Conservation (phyloP, 2,329 filamentous ascomycete genomes). For the Neofusicoccum laricinum region DNA sequence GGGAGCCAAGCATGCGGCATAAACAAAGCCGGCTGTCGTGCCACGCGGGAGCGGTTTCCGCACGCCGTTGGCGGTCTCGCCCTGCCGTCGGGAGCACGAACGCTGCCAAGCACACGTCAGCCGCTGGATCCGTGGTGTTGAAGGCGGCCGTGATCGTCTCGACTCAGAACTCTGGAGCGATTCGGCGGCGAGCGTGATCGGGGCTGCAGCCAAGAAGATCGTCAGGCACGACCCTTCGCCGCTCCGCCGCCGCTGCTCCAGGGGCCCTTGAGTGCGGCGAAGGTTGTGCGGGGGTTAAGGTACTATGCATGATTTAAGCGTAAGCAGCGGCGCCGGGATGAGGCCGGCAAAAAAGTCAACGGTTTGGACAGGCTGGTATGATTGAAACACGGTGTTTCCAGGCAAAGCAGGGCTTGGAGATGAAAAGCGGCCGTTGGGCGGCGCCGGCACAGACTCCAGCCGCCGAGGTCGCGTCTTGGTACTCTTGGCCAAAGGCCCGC, state of each 20-base stretch:
- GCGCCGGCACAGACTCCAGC: not conserved
- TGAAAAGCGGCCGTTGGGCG: not conserved
- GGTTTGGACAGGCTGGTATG: not conserved
- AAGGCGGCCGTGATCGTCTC: not conserved
- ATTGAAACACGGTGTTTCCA: not conserved
- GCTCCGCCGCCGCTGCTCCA: not conserved
- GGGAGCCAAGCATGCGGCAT: not conserved
- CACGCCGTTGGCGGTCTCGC: not conserved
- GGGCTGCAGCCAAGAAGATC: not conserved
- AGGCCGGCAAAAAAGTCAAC: not conserved
- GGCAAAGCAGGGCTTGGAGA: not conserved
- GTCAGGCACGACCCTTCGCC: not conserved
- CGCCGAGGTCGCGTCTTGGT: slow-evolving; percentile 2
- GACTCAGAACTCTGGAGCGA: not conserved
- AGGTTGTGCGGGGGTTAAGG: not conserved
- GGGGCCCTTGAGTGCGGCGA: not conserved
- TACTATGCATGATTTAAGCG: slow-evolving; percentile 4
- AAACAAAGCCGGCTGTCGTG: not conserved
- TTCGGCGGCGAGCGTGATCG: not conserved
- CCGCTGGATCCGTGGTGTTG: not conserved
- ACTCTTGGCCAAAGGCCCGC: not conserved
- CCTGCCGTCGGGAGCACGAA: not conserved
- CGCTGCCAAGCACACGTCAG: not conserved
- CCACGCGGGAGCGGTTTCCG: slow-evolving; percentile 1
- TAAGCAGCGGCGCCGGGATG: not conserved